Conservation (phyloP, 2,329 filamentous ascomycete species). For the Coniochaeta sp. region DNA sequence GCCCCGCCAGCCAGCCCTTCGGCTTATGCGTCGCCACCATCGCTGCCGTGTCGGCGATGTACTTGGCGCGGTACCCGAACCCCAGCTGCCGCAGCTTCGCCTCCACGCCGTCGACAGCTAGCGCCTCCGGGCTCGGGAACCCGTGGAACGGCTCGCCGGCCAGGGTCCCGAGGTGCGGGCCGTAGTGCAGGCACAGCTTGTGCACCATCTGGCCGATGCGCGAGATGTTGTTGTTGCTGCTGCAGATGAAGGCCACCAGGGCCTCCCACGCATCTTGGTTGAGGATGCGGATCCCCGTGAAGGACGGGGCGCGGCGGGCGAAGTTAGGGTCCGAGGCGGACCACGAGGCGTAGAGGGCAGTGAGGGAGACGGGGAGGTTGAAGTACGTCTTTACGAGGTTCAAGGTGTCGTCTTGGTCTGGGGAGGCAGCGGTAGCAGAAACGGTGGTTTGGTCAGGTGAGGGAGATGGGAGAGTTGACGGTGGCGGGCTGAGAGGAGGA, state of each 20-base stretch:
- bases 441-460: slow-evolving; percentile 14
- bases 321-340: slow-evolving; percentile 81
- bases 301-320: slow-evolving; percentile 75
- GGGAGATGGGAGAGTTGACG: slow-evolving; percentile 15
- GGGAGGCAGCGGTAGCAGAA: neutral
- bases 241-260: slow-evolving; percentile 91
- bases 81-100: slow-evolving; percentile 71
- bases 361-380: slow-evolving; percentile 72
- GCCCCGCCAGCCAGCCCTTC: slow-evolving; percentile 64
- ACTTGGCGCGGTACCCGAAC: slow-evolving; percentile 92
- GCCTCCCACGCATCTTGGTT: slow-evolving; percentile 96
- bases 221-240: slow-evolving; percentile 96
- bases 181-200: slow-evolving; percentile 84
- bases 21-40: slow-evolving; percentile 51
- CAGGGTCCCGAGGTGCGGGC: slow-evolving; percentile 64
- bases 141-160: slow-evolving; percentile 72
- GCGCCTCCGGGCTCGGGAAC: slow-evolving; percentile 69
- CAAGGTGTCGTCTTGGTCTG: slow-evolving; percentile 58
- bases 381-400: slow-evolving; percentile 77
- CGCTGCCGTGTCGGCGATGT: slow-evolving; percentile 78
- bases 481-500: slow-evolving; percentile 27
- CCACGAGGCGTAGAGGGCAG: slow-evolving; percentile 78
- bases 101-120: slow-evolving; percentile 73
- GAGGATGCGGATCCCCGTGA: slow-evolving; percentile 85
- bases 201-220: slow-evolving; percentile 95